Base-by-base conservation (phyloP, 768 basidiomycete genomes). In the Favolaschia claudopus region DNA sequence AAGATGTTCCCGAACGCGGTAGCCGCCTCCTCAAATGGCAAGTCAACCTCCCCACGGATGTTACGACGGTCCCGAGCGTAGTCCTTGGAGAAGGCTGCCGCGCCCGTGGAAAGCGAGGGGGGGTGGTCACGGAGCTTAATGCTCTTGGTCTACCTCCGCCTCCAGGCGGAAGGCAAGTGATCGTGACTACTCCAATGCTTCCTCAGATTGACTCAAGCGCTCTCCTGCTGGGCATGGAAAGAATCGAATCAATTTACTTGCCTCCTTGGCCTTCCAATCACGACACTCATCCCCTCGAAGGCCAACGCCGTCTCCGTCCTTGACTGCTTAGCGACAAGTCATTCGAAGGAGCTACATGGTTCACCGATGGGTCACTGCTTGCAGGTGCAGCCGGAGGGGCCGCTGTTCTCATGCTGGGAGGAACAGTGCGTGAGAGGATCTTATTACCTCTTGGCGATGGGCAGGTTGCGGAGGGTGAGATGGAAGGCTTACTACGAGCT, bases 91-190 rank as follows among this genome's bases (percentile, higher is more conserved):
- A n/a, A n/a, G n/a, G n/a, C n/a, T n/a, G n/a, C n/a, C n/a, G n/a
- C n/a, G n/a, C n/a, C n/a, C n/a, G n/a, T n/a, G n/a, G n/a, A n/a
- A n/a, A n/a, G n/a, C n/a, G n/a, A n/a, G n/a, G n/a, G n/a, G n/a
- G n/a, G n/a, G n/a, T n/a, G n/a, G n/a, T n/a, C n/a, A n/a, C n/a
- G n/a, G n/a, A n/a, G n/a, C n/a, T n/a, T n/a, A n/a, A n/a, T n/a
- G n/a, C n/a, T n/a, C n/a, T n/a, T n/a, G n/a, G n/a, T n/a, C n/a
- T n/a, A n/a, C n/a, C n/a, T n/a, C n/a, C n/a, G n/a, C n/a, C n/a
- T n/a, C 47, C 13, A 9, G 34, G 47, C 33, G 47, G 19, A n/a
- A 49, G 47, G 47, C 47, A 49, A 7, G 47, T 49, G n/a, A 12
- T 7, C 1, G 24, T 37, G 47, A 37, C 47, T 49, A 36, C 34